These are phyloP conservation scores for Leishmania martiniquensis DNA, from an alignment of 208 protist species.

Conservation along the genomic window DNA sequence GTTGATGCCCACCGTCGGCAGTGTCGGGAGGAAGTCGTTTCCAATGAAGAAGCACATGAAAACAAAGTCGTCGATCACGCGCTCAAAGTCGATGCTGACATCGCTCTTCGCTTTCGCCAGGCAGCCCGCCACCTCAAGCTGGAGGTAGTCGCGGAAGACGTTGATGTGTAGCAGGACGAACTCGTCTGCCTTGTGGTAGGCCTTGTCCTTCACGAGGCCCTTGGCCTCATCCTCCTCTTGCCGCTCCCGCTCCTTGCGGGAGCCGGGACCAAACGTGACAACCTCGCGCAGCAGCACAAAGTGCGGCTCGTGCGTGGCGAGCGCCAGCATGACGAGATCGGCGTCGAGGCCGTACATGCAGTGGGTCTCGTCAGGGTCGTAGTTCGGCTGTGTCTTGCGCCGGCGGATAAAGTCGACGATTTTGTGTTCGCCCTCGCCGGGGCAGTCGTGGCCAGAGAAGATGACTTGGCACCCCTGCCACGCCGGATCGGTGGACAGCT, in stretches of 20 bases:
- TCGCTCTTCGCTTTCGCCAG: constrained; percentile 18
- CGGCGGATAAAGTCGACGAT: constrained; percentile 99
- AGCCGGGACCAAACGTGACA: constrained; percentile 81
- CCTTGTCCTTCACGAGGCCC: constrained; percentile 81
- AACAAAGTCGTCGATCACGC: constrained; percentile 97
- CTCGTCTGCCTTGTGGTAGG: constrained; percentile 80
- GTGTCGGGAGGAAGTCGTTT: constrained; percentile 99
- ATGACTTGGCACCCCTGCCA: constrained; percentile 95
- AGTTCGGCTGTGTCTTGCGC: constrained; percentile 90
- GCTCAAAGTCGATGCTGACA: constrained; percentile 86
- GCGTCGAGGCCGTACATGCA: constrained; percentile 99
- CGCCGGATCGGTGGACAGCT: constrained; percentile 90
- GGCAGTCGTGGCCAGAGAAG: constrained; percentile 94
- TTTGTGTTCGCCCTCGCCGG: constrained; percentile 99
- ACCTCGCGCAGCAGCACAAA: constrained; percentile 97
- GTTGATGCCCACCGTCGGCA: constrained; percentile 96
- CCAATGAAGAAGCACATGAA: constrained; percentile 98
- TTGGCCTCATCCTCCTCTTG: constrained; percentile 82
- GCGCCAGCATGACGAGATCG: constrained; percentile 98
- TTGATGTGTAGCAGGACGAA: constrained; percentile 93
- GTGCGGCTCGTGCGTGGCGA: constrained; percentile 96
- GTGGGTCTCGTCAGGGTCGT: constrained; percentile 96
- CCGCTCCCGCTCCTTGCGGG: constrained; percentile 72
- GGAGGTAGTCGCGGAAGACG: constrained; percentile 96
- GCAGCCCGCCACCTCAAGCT: constrained; percentile 81